These are phyloP conservation scores for Margaritispora aquatica DNA, from an alignment of 495 filamentous ascomycete genomes.

Conservation along the genomic window DNA sequence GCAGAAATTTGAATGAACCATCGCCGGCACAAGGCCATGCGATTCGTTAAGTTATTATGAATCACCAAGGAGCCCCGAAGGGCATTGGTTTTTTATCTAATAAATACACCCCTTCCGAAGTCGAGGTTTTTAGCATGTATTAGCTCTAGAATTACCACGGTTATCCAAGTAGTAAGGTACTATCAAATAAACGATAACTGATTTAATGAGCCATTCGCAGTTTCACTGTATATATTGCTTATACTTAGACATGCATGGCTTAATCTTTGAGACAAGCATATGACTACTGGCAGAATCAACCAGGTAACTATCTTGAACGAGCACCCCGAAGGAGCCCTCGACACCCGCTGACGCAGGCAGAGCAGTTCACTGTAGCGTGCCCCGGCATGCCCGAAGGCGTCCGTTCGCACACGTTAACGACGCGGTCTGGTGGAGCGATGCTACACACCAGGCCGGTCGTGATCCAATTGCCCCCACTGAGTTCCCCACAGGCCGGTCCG, in stretches of 20 bases:
- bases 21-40: slow-evolving; percentile 57
- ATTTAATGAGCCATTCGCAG: slow-evolving; percentile 68
- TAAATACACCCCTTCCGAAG: slow-evolving; percentile 61
- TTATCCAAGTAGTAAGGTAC: slow-evolving; percentile 67
- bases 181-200: slow-evolving; percentile 70
- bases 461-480: too few species aligned
- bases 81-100: slow-evolving; percentile 67
- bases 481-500: too few species aligned
- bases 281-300: too few species aligned
- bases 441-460: too few species aligned
- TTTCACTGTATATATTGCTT: slow-evolving; percentile 62
- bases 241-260: slow-evolving; percentile 70
- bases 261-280: slow-evolving; percentile 72
- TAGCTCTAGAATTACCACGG: slow-evolving; percentile 71
- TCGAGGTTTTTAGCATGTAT: slow-evolving; percentile 65
- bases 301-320: too few species aligned
- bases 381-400: too few species aligned
- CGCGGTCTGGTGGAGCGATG: too few species aligned
- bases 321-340: too few species aligned
- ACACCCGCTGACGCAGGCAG: too few species aligned
- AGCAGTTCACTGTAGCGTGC: too few species aligned
- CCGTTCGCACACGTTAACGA: too few species aligned
- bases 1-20: slow-evolving; percentile 63
- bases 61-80: slow-evolving; percentile 55
- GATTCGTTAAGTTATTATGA: slow-evolving; percentile 62